Conservation (phyloP, 2,329 filamentous ascomycete species). For the Colletotrichum trifolii region DNA sequence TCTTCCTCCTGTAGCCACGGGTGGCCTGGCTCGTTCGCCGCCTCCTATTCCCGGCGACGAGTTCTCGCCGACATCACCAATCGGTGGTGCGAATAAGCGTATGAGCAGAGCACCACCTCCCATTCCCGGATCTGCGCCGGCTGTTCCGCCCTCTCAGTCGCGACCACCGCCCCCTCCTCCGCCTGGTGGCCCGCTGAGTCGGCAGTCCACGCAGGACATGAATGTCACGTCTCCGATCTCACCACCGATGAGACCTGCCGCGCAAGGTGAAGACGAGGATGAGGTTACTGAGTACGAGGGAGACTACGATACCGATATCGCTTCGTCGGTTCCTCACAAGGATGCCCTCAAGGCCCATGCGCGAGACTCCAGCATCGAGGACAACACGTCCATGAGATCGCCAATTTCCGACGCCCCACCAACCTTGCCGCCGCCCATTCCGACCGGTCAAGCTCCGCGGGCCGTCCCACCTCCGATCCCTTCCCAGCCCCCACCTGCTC, state of each 20-base stretch:
- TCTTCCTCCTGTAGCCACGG: conserved; percentile 43
- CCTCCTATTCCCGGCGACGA: conserved; percentile 51
- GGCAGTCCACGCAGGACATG: conserved; percentile 69
- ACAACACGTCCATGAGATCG: conserved; percentile 70
- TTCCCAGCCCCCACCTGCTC: conserved; percentile 66
- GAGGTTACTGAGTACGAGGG: conserved; percentile 96
- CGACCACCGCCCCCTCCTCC: conserved; percentile 77
- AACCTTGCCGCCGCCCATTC: conserved; percentile 66
- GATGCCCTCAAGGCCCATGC: conserved; percentile 88
- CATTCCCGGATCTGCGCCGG: conserved; percentile 66
- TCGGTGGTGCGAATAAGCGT: conserved; percentile 59
- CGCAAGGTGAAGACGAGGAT: conserved; percentile 74
- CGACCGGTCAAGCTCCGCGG: conserved; percentile 64
- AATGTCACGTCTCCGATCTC: conserved; percentile 54
- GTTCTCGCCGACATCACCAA: conserved; percentile 58
- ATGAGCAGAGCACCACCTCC: conserved; percentile 69
- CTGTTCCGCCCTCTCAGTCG: conserved; percentile 59
- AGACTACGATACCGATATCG: conserved; percentile 98
- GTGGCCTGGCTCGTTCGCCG: conserved; percentile 44
- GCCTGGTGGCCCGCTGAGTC: conserved; percentile 61
- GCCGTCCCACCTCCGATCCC: conserved; percentile 74
- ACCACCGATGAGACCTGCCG: conserved; percentile 54
- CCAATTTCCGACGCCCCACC: conserved; percentile 59
- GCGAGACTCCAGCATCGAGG: conserved; percentile 81
- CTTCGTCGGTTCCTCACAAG: conserved; percentile 91